Percentiles rank a stretch among this genome's conserved stretches.
Conservation (phyloP, 345 rosid species). For the Linum usitatissimum region DNA sequence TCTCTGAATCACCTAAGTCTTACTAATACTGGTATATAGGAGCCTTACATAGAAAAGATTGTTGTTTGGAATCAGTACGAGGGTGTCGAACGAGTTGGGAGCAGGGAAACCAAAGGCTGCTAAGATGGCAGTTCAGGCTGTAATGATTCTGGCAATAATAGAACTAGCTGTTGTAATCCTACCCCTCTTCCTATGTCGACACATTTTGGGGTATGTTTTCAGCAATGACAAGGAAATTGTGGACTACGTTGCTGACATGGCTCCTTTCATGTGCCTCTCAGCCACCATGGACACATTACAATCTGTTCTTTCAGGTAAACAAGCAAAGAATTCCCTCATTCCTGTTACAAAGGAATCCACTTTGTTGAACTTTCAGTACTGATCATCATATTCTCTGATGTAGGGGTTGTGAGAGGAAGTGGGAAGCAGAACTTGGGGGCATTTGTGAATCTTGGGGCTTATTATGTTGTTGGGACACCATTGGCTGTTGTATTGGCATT, state of each 20-base stretch:
- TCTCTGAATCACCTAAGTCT: neutral
- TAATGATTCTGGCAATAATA: conserved; percentile 1
- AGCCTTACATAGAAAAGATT: neutral
- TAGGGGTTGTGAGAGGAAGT: conserved; percentile 2
- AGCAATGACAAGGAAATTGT: conserved; percentile 2
- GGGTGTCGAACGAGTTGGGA: conserved; percentile 5
- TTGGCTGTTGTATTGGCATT: conserved; percentile 1
- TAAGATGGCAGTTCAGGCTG: neutral
- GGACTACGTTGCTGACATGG: conserved; percentile 1
- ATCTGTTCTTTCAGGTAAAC: neutral
- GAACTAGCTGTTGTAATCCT: neutral
- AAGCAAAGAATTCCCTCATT: neutral
- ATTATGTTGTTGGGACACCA: conserved; percentile 4
- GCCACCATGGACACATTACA: neutral
- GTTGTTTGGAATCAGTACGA: neutral
- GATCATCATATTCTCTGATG: neutral
- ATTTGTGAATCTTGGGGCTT: conserved; percentile 2
- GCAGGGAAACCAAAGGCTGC: conserved; percentile 1
- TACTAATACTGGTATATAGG: neutral
- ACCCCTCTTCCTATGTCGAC: neutral
- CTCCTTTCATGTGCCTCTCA: conserved; percentile 4
- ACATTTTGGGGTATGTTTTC: conserved; percentile 1
- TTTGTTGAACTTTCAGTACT: too few species aligned
- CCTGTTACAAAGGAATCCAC: too few species aligned
- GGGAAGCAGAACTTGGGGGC: conserved; percentile 1